Evolutionary conservation across 176 grass and related monocot species (phyloP), one percentile per base, ranked within the genome.

Genomic region (Oryza glaberrima): DNA sequence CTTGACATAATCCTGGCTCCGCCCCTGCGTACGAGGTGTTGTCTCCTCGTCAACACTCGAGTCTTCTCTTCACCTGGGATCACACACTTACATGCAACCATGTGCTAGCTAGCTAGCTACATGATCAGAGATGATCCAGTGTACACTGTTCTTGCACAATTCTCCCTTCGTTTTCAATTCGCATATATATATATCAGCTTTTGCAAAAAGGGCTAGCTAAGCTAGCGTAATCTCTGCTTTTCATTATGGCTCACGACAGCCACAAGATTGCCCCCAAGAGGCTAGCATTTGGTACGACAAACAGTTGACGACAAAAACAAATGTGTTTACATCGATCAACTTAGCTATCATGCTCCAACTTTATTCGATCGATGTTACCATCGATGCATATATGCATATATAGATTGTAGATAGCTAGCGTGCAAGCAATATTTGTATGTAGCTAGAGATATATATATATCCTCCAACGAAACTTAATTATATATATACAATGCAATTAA

Each of bases 381-480:
- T 77, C 25, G 46, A 48, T 54, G 17, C 4, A 17, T 48, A 30
- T 52, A 11, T 15, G 13, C 23, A 7, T 54, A 5, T 54, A 20
- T 22, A 23, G 0, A 9, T 58, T 8, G 54, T 23, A 38, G 65
- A 67, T 23, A 71, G 16, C 60, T 23, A 71, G 16, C 60, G n/a
- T 75, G n/a, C 69, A 74, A 54, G 85, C 6, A 66, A 73, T 41
- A 60, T 51, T 51, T 76, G 58, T 11, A 25, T 25, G 20, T 5
- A 63, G 23, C 23, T 23, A 22, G 56, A 35, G 34, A 81, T 17
- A 64, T 72, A 25, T 72, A 25, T 25, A 25, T 25, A 25, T 26
- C 23, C 36, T 52, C 67, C 5, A 47, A 47, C 13, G 1, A 11
- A n/a, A 63, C n/a, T 22, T 63, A 63, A 10, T 63, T 23, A 63